Evolutionary conservation across 768 basidiomycete genomes (phyloP).

Genomic region (Steccherinum ochraceum): DNA sequence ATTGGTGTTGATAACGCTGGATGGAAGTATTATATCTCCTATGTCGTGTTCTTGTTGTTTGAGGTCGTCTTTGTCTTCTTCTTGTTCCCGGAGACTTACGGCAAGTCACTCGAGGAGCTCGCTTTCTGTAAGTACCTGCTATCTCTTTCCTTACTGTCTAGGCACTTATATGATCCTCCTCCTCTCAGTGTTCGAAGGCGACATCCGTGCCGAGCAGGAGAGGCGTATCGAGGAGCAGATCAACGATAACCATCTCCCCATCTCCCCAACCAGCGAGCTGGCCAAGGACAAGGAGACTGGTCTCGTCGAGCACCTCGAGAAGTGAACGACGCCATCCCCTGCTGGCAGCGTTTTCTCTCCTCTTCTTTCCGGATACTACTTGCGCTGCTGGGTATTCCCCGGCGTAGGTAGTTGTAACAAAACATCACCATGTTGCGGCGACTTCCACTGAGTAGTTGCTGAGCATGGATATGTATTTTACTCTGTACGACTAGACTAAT

Average conservation of each 20-base stretch:
- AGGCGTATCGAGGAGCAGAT: slow-evolving; percentile 37
- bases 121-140: slow-evolving; percentile 41
- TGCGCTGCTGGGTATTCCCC: too few species aligned
- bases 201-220: slow-evolving; percentile 33
- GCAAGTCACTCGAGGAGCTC: slow-evolving; percentile 50
- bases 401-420: too few species aligned
- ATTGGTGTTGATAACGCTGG: slow-evolving; percentile 52
- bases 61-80: slow-evolving; percentile 54
- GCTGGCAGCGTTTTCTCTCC: too few species aligned
- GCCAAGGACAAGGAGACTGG: slow-evolving; percentile 14
- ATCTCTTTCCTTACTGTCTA: neutral
- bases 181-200: slow-evolving; percentile 36
- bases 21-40: slow-evolving; percentile 57
- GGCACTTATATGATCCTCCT: neutral
- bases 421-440: too few species aligned
- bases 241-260: slow-evolving; percentile 12
- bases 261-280: slow-evolving; percentile 10
- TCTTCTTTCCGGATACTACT: too few species aligned
- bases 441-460: too few species aligned
- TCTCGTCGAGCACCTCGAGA: neutral
- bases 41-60: slow-evolving; percentile 45
- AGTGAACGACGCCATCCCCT: too few species aligned
- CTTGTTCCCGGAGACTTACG: slow-evolving; percentile 55
- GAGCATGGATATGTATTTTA: too few species aligned
- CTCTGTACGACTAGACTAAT: too few species aligned